Conservation (phyloP, 371 early-diverging fungal genomes). For the Circinella minor region DNA sequence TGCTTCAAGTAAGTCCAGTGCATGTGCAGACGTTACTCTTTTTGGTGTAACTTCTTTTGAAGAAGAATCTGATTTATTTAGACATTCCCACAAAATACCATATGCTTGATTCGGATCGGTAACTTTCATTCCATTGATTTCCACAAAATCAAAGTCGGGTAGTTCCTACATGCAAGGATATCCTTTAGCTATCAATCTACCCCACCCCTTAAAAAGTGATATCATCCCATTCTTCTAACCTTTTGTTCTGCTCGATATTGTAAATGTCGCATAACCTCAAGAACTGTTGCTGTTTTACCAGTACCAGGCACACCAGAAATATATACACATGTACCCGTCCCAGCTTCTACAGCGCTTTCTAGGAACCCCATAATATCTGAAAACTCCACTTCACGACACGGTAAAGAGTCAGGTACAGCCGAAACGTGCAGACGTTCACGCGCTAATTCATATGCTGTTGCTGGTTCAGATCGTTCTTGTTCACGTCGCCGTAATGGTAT, state of each 20-base stretch:
- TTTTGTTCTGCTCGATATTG: slow-evolving; percentile 70
- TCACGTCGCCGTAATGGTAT: slow-evolving; percentile 20
- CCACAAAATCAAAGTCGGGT: slow-evolving; percentile 82
- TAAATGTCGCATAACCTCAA: slow-evolving; percentile 81
- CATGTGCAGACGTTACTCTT: slow-evolving; percentile 77
- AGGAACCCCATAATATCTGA: slow-evolving; percentile 74
- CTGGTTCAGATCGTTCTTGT: slow-evolving; percentile 16
- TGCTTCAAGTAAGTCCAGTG: slow-evolving; percentile 73
- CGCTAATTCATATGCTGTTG: slow-evolving; percentile 65
- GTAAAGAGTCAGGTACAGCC: slow-evolving; percentile 86
- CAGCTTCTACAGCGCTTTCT: slow-evolving; percentile 75
- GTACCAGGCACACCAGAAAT: slow-evolving; percentile 96
- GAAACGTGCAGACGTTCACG: slow-evolving; percentile 86
- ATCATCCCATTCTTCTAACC: slow-evolving; percentile 31
- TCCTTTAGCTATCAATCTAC: neutral
- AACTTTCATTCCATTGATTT: slow-evolving; percentile 96
- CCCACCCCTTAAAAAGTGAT: too few species aligned
- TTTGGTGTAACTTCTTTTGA: neutral
- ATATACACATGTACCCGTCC: slow-evolving; percentile 86
- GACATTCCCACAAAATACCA: slow-evolving; percentile 78
- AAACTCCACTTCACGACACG: slow-evolving; percentile 93
- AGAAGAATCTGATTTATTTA: slow-evolving; percentile 31
- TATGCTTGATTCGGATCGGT: slow-evolving; percentile 93
- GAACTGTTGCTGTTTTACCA: slow-evolving; percentile 97
- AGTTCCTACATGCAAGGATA: slow-evolving; percentile 48